A percentile compares a stretch with the other conserved stretches of the same genome.
These are phyloP conservation scores for Durusdinium trenchii DNA, from an alignment of 73 alveolate species.

Conservation along the genomic window DNA sequence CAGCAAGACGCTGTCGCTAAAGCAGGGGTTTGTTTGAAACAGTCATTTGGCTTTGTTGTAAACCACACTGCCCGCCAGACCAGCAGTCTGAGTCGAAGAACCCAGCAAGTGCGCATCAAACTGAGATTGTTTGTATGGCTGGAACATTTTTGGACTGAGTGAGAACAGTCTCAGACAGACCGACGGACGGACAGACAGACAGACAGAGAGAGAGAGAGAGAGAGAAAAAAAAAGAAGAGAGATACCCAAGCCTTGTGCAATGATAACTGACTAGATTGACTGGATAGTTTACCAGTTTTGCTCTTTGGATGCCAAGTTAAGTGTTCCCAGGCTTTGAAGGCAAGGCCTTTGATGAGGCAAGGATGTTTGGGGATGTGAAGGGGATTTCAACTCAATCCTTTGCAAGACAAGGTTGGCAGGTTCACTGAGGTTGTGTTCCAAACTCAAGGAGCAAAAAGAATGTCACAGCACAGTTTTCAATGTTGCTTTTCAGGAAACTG, in stretches of 20 bases:
- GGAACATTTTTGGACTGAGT: neutral
- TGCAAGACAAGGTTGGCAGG: neutral
- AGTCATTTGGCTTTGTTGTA: neutral
- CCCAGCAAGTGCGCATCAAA: constrained; percentile 55
- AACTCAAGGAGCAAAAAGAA: neutral
- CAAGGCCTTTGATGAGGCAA: constrained; percentile 79
- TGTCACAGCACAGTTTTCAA: neutral
- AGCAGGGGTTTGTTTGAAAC: neutral
- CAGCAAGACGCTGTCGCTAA: neutral
- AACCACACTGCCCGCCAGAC: neutral
- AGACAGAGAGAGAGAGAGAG: no score
- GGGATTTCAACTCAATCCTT: neutral
- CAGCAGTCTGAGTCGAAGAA: neutral
- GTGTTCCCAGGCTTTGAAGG: constrained; percentile 39
- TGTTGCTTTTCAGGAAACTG: constrained; percentile 71
- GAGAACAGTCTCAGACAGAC: neutral
- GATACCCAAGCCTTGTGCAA: no score
- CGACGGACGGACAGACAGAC: neutral
- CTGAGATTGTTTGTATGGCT: neutral
- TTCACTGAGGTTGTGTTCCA: no score
- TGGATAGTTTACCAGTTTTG: no score
- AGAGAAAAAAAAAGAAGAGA: no score
- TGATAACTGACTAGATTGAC: no score
- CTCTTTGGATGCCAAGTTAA: no score
- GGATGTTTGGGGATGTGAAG: neutral